phyloP scores from a whole-genome alignment of 352 stramenopile species.

The Pythium volutum region DNA sequence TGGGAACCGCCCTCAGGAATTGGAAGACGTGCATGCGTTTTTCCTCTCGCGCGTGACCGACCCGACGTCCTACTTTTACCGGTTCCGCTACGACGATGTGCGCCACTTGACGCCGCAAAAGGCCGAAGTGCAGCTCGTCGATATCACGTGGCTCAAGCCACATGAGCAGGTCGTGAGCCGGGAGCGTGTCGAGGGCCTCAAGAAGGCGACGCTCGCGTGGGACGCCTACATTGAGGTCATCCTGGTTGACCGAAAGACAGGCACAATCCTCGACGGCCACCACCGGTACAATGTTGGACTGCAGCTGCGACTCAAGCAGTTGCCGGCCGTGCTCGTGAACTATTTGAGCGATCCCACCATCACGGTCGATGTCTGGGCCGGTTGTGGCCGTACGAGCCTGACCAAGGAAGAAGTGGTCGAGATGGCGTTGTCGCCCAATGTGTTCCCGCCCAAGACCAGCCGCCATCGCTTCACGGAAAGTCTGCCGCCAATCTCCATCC shows the following conservation, averaged over 20 bases:
- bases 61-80: slow-evolving; percentile 86
- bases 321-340: slow-evolving; percentile 77
- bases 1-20: slow-evolving; percentile 3
- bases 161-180: slow-evolving; percentile 83
- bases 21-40: slow-evolving; percentile 63
- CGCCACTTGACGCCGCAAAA: slow-evolving; percentile 68
- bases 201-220: slow-evolving; percentile 76
- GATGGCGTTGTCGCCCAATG: slow-evolving; percentile 75
- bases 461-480: slow-evolving; percentile 80
- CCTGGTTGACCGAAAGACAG: slow-evolving; percentile 74
- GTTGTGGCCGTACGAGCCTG: slow-evolving; percentile 56
- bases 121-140: slow-evolving; percentile 76
- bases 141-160: slow-evolving; percentile 80
- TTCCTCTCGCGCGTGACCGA: slow-evolving; percentile 79
- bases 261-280: slow-evolving; percentile 81
- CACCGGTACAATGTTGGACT: slow-evolving; percentile 80
- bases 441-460: slow-evolving; percentile 85
- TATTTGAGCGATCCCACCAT: slow-evolving; percentile 75
- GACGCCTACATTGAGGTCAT: slow-evolving; percentile 80
- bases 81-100: slow-evolving; percentile 71
- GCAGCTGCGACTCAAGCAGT: slow-evolving; percentile 64
- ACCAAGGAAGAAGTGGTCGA: slow-evolving; percentile 82
- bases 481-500: slow-evolving; percentile 79
- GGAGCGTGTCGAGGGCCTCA: slow-evolving; percentile 73
- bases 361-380: slow-evolving; percentile 75